A percentile compares a stretch with the other conserved stretches of the same genome.
Conservation (phyloP, 2,329 filamentous ascomycete species). For the Malbranchea cinnamomea region DNA sequence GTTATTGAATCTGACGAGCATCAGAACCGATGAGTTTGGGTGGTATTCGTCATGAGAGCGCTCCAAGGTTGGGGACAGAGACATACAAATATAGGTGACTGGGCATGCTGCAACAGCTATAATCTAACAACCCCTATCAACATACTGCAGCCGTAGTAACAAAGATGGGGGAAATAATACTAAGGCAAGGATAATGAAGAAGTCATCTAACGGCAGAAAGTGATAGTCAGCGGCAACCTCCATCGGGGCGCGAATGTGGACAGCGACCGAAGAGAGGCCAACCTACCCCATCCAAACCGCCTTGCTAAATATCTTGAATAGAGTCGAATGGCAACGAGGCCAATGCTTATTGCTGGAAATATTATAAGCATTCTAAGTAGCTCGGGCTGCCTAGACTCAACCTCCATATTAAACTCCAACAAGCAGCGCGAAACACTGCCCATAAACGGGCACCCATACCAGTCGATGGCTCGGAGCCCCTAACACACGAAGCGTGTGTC, state of each 20-base stretch:
- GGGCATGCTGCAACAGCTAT: too few relatives aligned
- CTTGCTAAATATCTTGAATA: constrained; percentile 5
- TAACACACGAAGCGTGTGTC: too few relatives aligned
- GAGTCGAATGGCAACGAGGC: constrained; percentile 3
- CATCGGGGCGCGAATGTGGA: not conserved
- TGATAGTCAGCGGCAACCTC: not conserved
- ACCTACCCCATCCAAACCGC: constrained; percentile 7
- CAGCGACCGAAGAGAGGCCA: not conserved
- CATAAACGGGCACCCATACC: too few relatives aligned
- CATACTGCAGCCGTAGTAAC: too few relatives aligned
- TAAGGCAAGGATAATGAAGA: constrained; percentile 5
- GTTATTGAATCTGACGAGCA: too few relatives aligned
- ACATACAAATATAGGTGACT: too few relatives aligned
- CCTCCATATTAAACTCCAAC: too few relatives aligned
- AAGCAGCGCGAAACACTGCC: too few relatives aligned
- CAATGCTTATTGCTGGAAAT: constrained; percentile 7
- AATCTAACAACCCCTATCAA: not conserved
- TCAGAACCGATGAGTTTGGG: too few relatives aligned
- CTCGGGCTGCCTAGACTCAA: not conserved
- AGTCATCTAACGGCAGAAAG: constrained; percentile 5
- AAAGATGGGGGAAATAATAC: not conserved
- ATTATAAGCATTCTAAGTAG: constrained; percentile 4
- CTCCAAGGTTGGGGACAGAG: too few relatives aligned
- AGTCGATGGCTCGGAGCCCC: too few relatives aligned
- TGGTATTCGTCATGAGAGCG: too few relatives aligned